Base-by-base conservation (phyloP, 2,329 filamentous ascomycete species). In the Fusarium sp. region DNA sequence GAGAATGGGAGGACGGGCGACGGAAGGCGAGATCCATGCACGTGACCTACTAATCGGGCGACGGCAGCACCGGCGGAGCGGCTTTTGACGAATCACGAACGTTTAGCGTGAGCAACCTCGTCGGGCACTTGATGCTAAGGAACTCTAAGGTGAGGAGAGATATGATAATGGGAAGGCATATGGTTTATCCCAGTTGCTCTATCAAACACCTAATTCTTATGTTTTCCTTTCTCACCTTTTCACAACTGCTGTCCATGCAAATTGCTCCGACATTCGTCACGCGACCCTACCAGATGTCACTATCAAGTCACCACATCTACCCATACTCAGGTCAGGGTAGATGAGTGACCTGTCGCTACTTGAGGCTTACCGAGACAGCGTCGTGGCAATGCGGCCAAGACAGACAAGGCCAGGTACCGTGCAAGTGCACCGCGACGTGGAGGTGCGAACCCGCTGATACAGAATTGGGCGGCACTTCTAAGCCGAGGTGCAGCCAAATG, bases 1-100 rank as follows among this genome's bases (percentile, higher is more conserved):
- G 79, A 81, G 73, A 72, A 53, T 53, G 50, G 72, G 72, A 78
- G 76, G 75, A 75, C 71, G 24, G 77, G 73, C 67, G 72, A 77
- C 71, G 39, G 62, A 69, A 69, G 66, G 66, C 65, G n/a, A 78
- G 70, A 72, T 75, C 67, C 28, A 31, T 42, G 56, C 79, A 80
- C 79, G 79, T 80, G 79, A 80, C 62, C 54, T 53, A 44, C 18
- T 53, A 70, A 47, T 69, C 45, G 65, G 58, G 62, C 58, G 50
- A 64, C 63, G 50, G 62, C 63, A 53, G 67, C 42, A 56, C 42
- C 71, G 42, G 31, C 28, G 18, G 50, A 62, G 44, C 44, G 55
- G n/a, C 41, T 16, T 56, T 33, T 63, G 64, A 70, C 70, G 65
- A 71, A 67, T 22, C 33, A 51, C 28, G 14, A 47, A 65, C 35